Conservation (phyloP, 2,329 filamentous ascomycete species). For the Hypoxylon sp. region DNA sequence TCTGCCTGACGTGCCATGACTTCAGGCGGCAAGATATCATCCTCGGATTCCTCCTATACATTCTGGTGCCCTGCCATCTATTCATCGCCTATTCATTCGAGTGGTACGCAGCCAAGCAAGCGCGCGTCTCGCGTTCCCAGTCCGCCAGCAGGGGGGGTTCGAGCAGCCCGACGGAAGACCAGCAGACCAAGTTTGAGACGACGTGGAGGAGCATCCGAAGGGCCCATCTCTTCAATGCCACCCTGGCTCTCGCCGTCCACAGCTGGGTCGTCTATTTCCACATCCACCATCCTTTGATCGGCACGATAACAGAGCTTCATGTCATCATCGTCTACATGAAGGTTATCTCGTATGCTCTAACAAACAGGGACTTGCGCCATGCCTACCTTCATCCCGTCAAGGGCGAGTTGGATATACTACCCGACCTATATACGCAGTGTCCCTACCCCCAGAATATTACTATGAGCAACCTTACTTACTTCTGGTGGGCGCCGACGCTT, state of each 20-base stretch:
- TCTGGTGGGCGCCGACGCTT: conserved; percentile 97
- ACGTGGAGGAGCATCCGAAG: conserved; percentile 84
- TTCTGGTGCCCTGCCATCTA: conserved; percentile 88
- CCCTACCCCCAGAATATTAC: conserved; percentile 94
- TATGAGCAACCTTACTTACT: conserved; percentile 86
- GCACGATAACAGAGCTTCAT: conserved; percentile 88
- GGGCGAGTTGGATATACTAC: conserved; percentile 73
- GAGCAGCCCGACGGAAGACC: conserved; percentile 64
- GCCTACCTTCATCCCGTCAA: conserved; percentile 81
- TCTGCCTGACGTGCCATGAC: conserved; percentile 90
- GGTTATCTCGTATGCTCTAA: conserved; percentile 93
- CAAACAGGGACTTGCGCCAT: conserved; percentile 92
- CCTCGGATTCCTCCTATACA: conserved; percentile 79
- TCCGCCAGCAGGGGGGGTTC: conserved; percentile 57
- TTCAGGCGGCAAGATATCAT: conserved; percentile 80
- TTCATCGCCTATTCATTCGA: conserved; percentile 92
- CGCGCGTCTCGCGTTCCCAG: conserved; percentile 69
- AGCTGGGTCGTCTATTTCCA: conserved; percentile 88
- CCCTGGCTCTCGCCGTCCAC: conserved; percentile 79
- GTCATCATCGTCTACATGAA: conserved; percentile 97
- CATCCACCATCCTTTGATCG: conserved; percentile 92
- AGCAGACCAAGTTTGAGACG: conserved; percentile 71
- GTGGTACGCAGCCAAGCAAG: conserved; percentile 79
- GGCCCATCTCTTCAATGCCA: conserved; percentile 83
- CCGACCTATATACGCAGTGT: conserved; percentile 81